Base-by-base conservation (phyloP, 1,284 basidiomycete species). In the Leccinum insigne region DNA sequence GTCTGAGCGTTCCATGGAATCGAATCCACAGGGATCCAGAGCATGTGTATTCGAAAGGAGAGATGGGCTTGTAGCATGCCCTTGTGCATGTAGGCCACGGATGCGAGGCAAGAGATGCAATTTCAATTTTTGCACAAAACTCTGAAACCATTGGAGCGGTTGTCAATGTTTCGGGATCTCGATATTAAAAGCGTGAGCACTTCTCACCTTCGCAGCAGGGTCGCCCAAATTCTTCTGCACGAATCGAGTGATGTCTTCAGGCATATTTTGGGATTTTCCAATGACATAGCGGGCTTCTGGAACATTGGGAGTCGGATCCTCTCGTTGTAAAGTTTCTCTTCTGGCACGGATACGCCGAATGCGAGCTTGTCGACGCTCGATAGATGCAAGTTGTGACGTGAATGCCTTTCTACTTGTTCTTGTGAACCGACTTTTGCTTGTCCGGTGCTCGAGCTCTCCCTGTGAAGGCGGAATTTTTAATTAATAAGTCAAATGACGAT, bases 381-480 rank as follows among this genome's bases (percentile, higher is more conserved):
- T 54, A 0, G 52, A 21, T 0, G 23, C 52, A 23, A 54, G 21
- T 0, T 54, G 52, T 5, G 52, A 54, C 0, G 21, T 54, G 21
- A 54, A 54, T 1, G 0, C 13, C 0, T 54, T 54, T 23, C 2
- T 3, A 9, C 52, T 54, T 0, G 52, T 54, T 0, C 52, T 54
- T 16, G 0, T 8, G 14, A 54, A 54, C 0, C 21, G 52, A 1
- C 13, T 54, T 14, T 54, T 54, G 52, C 52, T 54, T 0, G 52
- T 54, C 0, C 23, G 52, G 21, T 54, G 52, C 21, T 54, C 52
- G 13, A 54, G 52, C 13, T 54, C 52, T 23, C 52, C 52, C 44
- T 54, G 52, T 54, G 49, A 23, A 21, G 21, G 0, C 21, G 49
- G 49, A 54, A 52, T 16, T 16, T 10, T 29, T 29, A 29, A 29